These are phyloP conservation scores for Sporothrix humicola DNA, from an alignment of 2,329 filamentous ascomycete genomes.

Conservation along the genomic window DNA sequence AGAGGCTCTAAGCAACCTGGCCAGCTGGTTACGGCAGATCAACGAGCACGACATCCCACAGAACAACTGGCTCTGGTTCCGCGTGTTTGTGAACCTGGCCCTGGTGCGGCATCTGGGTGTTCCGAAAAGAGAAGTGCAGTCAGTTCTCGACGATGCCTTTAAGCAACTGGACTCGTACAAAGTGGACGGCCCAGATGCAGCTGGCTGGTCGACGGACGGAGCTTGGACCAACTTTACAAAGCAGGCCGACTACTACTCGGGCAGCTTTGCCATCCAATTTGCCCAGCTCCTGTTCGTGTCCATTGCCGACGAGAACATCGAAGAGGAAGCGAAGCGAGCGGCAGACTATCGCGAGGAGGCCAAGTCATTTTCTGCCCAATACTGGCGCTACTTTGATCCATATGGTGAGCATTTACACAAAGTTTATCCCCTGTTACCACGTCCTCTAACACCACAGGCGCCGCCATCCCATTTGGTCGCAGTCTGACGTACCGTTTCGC, in stretches of 20 bases:
- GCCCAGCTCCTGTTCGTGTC: conserved; percentile 49
- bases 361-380: not conserved
- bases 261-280: conserved; percentile 39
- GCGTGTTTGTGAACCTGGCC: conserved; percentile 35
- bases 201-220: conserved; percentile 35
- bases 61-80: conserved; percentile 37
- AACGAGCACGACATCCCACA: conserved; percentile 33
- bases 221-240: conserved; percentile 29
- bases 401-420: not conserved
- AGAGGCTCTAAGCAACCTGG: conserved; percentile 43
- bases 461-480: conserved; percentile 54
- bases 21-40: conserved; percentile 33
- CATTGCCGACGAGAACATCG: conserved; percentile 41
- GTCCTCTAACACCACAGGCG: conserved; percentile 45
- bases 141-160: not conserved
- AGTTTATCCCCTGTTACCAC: no score
- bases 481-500: conserved; percentile 54
- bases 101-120: conserved; percentile 29
- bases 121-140: not conserved
- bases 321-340: conserved; percentile 20
- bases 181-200: not conserved
- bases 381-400: conserved; percentile 15
- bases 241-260: conserved; percentile 38
- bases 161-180: conserved; percentile 1
- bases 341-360: not conserved